These are phyloP conservation scores for Eragrostis curvula DNA, from an alignment of 176 grass and related monocot species.

Conservation along the genomic window DNA sequence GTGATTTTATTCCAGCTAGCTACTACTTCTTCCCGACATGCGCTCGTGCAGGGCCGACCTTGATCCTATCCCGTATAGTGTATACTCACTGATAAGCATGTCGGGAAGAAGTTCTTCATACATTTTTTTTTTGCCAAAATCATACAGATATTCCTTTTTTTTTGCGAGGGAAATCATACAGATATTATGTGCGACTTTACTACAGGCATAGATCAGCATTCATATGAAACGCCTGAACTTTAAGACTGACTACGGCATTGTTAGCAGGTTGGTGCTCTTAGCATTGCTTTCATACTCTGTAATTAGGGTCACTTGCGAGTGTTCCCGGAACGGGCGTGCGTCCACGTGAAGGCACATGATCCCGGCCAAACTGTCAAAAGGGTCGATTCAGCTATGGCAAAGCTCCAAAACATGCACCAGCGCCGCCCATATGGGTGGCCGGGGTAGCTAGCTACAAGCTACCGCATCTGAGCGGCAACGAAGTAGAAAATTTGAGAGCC, in stretches of 20 bases:
- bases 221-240: background rate
- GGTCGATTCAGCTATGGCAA: background rate
- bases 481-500: background rate
- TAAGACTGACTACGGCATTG: background rate
- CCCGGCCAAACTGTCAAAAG: conserved; percentile 4
- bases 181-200: no score
- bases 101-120: no score
- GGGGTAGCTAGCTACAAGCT: background rate
- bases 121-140: no score
- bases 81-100: no score
- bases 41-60: background rate
- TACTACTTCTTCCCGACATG: background rate
- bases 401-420: conserved; percentile 1
- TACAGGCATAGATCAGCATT: no score
- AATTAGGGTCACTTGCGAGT: background rate
- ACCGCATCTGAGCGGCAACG: background rate
- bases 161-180: no score
- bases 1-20: background rate
- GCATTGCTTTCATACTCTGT: background rate
- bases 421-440: background rate
- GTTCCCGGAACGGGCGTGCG: background rate
- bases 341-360: conserved; percentile 49
- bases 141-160: no score
- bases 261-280: background rate
- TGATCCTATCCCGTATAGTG: no score